These are phyloP conservation scores for Huiozyma sinensis DNA, from an alignment of 805 yeast species.

Conservation along the genomic window DNA sequence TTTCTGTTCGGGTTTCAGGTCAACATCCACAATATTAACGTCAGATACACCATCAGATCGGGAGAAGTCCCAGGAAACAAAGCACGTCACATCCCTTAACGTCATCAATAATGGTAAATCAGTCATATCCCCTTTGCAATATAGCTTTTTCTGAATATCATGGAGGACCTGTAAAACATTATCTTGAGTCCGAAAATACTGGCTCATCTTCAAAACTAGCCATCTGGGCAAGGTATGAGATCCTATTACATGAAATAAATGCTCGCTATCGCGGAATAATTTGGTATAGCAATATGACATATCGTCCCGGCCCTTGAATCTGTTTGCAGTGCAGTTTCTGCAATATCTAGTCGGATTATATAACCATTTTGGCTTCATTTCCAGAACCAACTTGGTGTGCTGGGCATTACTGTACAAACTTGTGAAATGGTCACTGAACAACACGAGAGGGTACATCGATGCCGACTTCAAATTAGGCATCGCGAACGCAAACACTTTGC, in stretches of 20 bases:
- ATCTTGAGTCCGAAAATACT: slow-evolving; percentile 12
- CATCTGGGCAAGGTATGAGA: slow-evolving; percentile 6
- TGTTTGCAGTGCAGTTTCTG: slow-evolving; percentile 24
- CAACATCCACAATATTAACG: slow-evolving; percentile 38
- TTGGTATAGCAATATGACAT: slow-evolving; percentile 17
- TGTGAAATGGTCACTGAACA: slow-evolving; percentile 19
- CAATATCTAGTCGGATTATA: slow-evolving; percentile 14
- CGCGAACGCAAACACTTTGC: slow-evolving; percentile 7
- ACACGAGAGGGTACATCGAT: not conserved
- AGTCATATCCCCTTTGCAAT: not conserved
- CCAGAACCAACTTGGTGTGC: slow-evolving; percentile 10
- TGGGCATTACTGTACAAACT: slow-evolving; percentile 7
- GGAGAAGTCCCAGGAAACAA: slow-evolving; percentile 17
- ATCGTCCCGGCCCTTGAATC: slow-evolving; percentile 9
- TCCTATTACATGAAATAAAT: slow-evolving; percentile 7
- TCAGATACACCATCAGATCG: not conserved
- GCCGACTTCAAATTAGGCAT: slow-evolving; percentile 13
- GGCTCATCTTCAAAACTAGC: slow-evolving; percentile 8
- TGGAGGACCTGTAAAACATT: slow-evolving; percentile 18
- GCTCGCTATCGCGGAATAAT: slow-evolving; percentile 7
- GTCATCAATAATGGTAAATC: slow-evolving; percentile 27
- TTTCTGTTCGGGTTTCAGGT: slow-evolving; percentile 38
- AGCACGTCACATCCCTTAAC: slow-evolving; percentile 30
- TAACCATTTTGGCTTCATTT: slow-evolving; percentile 28
- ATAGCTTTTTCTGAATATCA: slow-evolving; percentile 14